Conservation (phyloP, 129 eudicot genomes). For the Centella asiatica region DNA sequence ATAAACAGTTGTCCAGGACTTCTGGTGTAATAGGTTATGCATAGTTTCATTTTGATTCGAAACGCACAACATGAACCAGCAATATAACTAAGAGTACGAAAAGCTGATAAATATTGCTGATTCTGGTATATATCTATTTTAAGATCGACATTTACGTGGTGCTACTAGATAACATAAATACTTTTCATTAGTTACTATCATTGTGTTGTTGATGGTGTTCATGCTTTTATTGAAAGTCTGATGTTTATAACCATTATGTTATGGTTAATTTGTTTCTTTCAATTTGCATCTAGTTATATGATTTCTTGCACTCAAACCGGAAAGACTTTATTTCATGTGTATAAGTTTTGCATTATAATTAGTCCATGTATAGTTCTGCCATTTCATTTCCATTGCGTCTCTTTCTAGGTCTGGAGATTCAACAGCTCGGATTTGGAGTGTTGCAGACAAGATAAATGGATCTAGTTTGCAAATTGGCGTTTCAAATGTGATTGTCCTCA, state of each 20-base stretch:
- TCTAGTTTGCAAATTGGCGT: conserved; percentile 14
- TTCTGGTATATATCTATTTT: too few relatives aligned
- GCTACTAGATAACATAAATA: neutral
- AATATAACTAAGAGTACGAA: too few relatives aligned
- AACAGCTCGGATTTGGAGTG: conserved; percentile 57
- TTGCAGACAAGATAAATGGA: conserved; percentile 20
- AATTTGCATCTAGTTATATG: neutral
- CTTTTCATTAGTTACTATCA: too few relatives aligned
- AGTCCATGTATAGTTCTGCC: too few relatives aligned
- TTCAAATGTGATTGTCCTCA: conserved; percentile 22
- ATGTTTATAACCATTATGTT: too few relatives aligned
- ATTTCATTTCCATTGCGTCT: neutral
- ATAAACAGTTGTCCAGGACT: neutral
- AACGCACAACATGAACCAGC: neutral
- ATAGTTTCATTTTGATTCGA: neutral
- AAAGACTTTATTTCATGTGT: too few relatives aligned
- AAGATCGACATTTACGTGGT: neutral
- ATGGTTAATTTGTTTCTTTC: neutral
- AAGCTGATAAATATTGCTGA: too few relatives aligned
- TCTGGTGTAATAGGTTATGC: neutral
- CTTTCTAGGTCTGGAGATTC: conserved; percentile 49
- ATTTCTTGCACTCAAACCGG: neutral
- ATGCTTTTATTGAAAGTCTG: too few relatives aligned
- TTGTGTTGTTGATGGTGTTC: too few relatives aligned
- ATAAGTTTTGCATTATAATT: too few relatives aligned